Base-by-base conservation (phyloP, 2,329 filamentous ascomycete genomes). In the Penicillium sp. region DNA sequence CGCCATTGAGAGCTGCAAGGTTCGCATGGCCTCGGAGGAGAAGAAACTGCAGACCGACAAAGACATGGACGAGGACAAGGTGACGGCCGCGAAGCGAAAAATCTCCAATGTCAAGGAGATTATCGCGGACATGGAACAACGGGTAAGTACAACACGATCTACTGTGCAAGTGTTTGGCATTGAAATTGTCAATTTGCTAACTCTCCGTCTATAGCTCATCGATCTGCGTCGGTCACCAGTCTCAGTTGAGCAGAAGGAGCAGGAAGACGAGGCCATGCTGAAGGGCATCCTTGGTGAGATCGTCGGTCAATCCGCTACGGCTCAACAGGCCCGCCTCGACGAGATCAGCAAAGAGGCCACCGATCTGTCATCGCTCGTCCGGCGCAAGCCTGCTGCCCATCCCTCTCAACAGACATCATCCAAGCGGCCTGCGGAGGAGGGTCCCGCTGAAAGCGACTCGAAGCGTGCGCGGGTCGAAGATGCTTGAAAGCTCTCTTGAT, bases 71-170 rank as follows among this genome's bases (percentile, higher is more conserved):
- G 79, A 78, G 60, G 73, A 75, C 54, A 74, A 73, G 51, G 64
- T 64, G 13, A 67, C 70, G 52, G 74, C 81, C 36, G 65, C 72
- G 27, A 82, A 78, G 63, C 76, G 76, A 35, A 76, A 75, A 54
- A 82, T 88, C 60, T 77, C 78, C 5, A 85, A 88, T 56, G 84
- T 87, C 22, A 83, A 83, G 64, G 82, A 86, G 44, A 86, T 88
- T 71, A 73, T 87, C 3, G 77, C 78, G 22, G 86, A 88, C 53
- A 87, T 89, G 80, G 78, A 86, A 66, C 81, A 84, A 66, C 76
- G 85, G 60, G 81, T 84, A 72, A 73, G 77, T 50, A 13, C 16
- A 16, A 11, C n/a, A 14, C 7, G 13, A 31, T 1, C 4, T 10
- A 14, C 31, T 22, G n/a, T 37, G 19, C 6, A 18, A 19, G n/a